A percentile compares a stretch with the other conserved stretches of the same genome.
Conservation (phyloP, 2,329 filamentous ascomycete genomes). For the Penicillium brevicompactum region DNA sequence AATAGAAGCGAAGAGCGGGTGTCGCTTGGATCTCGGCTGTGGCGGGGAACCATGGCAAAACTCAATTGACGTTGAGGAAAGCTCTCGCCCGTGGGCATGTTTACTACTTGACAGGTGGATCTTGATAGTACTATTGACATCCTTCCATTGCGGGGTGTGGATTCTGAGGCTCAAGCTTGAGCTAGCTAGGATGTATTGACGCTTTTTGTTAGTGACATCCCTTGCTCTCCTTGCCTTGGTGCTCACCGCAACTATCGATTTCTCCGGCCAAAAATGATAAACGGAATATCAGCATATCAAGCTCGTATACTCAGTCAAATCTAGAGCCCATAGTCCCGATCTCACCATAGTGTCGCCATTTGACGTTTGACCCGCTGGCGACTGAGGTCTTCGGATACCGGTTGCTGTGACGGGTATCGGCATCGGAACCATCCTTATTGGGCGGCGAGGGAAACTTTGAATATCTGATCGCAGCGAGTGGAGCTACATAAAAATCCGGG, state of each 20-base stretch:
- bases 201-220: not conserved
- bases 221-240: not conserved
- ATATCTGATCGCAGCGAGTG: slow-evolving; percentile 4
- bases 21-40: slow-evolving; percentile 17
- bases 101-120: not conserved
- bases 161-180: not conserved
- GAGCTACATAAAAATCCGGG: slow-evolving; percentile 22
- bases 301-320: not conserved
- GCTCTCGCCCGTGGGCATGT: not conserved
- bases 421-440: slow-evolving; percentile 1
- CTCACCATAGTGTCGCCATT: not conserved
- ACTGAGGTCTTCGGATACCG: slow-evolving; percentile 6
- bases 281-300: not conserved
- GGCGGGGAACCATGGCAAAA: slow-evolving; percentile 15
- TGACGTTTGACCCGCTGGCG: not conserved
- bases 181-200: not conserved
- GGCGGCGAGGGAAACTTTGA: not conserved
- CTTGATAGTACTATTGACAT: slow-evolving; percentile 8
- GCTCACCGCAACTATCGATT: not conserved
- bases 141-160: not conserved
- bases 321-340: not conserved
- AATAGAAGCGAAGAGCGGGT: slow-evolving; percentile 11
- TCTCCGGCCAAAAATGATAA: not conserved
- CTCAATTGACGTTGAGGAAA: not conserved
- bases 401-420: slow-evolving; percentile 13